Evolutionary conservation across 1,139 yeast genomes (phyloP).

Genomic region (Sugiyamaella novakii): DNA sequence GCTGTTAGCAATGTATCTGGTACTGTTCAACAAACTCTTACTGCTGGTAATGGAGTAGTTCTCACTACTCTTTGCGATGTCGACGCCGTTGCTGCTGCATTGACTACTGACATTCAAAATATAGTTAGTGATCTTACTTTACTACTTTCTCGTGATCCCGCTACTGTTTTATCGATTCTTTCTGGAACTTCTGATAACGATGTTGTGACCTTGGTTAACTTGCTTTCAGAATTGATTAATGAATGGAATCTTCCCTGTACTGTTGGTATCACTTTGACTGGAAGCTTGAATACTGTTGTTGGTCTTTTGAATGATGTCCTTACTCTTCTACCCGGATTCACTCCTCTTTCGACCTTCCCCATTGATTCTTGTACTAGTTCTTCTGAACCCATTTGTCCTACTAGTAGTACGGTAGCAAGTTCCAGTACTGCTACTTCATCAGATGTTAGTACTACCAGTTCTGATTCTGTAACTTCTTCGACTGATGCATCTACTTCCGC

Average conservation of each 20-base stretch:
- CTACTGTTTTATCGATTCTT: neutral
- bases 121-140: slow-evolving; percentile 5
- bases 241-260: slow-evolving; percentile 17
- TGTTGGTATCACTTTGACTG: slow-evolving; percentile 7
- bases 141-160: neutral
- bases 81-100: slow-evolving; percentile 17
- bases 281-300: slow-evolving; percentile 25
- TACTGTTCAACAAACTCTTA: slow-evolving; percentile 19
- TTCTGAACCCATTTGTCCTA: slow-evolving; percentile 1
- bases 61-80: slow-evolving; percentile 22
- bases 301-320: slow-evolving; percentile 14
- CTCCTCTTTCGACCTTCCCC: slow-evolving; percentile 5
- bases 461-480: neutral
- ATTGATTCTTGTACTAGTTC: neutral
- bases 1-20: neutral
- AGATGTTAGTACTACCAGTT: neutral
- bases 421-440: too few species aligned
- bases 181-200: neutral
- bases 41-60: slow-evolving; percentile 16
- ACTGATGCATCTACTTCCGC: neutral
- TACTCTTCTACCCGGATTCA: slow-evolving; percentile 5
- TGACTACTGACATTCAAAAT: slow-evolving; percentile 1
- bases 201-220: slow-evolving; percentile 6
- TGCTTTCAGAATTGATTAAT: slow-evolving; percentile 24
- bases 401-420: neutral